Evolutionary conservation across 108 stramenopile genomes (phyloP).

Genomic region (Cyclotella sp.): DNA sequence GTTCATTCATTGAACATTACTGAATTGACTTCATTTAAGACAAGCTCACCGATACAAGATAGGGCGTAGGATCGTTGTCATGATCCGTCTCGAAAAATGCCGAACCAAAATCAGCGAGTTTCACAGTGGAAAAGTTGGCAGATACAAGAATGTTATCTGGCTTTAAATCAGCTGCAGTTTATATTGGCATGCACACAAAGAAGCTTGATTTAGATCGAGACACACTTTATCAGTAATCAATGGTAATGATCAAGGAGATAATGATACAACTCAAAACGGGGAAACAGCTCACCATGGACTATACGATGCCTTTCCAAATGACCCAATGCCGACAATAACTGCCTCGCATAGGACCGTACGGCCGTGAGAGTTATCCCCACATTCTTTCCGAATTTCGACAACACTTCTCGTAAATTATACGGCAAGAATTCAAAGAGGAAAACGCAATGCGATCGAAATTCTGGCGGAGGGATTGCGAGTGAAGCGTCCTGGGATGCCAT

Average conservation of each 20-base stretch:
- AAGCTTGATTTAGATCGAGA: neutral
- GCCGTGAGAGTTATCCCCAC: constrained; percentile 91
- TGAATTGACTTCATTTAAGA: no score
- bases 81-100: constrained; percentile 88
- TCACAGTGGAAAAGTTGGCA: constrained; percentile 81
- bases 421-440: constrained; percentile 86
- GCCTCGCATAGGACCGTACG: constrained; percentile 90
- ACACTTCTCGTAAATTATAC: constrained; percentile 89
- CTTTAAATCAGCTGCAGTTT: constrained; percentile 89
- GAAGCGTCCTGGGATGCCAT: constrained; percentile 25
- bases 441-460: constrained; percentile 81
- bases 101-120: constrained; percentile 94
- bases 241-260: neutral
- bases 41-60: constrained; percentile 84
- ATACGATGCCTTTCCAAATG: constrained; percentile 87
- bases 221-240: neutral
- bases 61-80: constrained; percentile 92
- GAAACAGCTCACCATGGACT: constrained; percentile 72
- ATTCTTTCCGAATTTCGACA: constrained; percentile 93
- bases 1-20: no score
- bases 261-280: neutral
- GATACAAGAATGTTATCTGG: constrained; percentile 98
- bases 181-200: neutral
- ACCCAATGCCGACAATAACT: constrained; percentile 88
- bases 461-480: constrained; percentile 43